These are phyloP conservation scores for Fusarium sp. DNA, from an alignment of 2,329 filamentous ascomycete species.

Conservation along the genomic window DNA sequence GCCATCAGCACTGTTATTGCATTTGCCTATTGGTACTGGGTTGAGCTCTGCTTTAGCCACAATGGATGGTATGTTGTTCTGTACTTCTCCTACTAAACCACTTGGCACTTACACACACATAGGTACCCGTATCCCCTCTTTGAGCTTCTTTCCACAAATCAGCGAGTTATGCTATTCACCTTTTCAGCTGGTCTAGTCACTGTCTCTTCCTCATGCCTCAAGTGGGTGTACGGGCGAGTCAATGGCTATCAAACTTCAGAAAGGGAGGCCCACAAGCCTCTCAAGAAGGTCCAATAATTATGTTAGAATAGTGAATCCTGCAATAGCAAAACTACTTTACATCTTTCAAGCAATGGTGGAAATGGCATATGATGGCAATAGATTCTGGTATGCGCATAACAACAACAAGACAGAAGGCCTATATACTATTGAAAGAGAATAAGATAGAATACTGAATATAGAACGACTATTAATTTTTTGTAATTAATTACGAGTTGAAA, in stretches of 20 bases:
- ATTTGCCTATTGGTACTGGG: constrained; percentile 80
- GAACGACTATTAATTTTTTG: not conserved
- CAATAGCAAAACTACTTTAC: not conserved
- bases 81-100: too few species aligned
- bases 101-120: constrained; percentile 10
- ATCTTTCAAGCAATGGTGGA: too few species aligned
- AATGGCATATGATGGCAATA: not conserved
- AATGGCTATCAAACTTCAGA: constrained; percentile 65
- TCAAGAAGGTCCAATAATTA: constrained; percentile 47
- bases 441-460: not conserved
- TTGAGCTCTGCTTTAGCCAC: constrained; percentile 75
- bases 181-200: constrained; percentile 79
- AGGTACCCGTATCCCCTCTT: constrained; percentile 93
- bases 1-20: constrained; percentile 68
- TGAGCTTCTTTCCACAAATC: constrained; percentile 70
- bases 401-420: not conserved
- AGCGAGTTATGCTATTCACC: constrained; percentile 76
- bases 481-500: not conserved
- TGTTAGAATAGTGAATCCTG: not conserved
- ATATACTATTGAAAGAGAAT: not conserved
- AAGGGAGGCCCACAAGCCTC: constrained; percentile 44
- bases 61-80: constrained; percentile 69
- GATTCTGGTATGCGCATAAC: not conserved
- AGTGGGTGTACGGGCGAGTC: constrained; percentile 74
- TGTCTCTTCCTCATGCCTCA: constrained; percentile 73